Evolutionary conservation across 2,329 filamentous ascomycete species (phyloP), one percentile per base, ranked within the genome.

Genomic region (Fonsecaea multimorphosa): DNA sequence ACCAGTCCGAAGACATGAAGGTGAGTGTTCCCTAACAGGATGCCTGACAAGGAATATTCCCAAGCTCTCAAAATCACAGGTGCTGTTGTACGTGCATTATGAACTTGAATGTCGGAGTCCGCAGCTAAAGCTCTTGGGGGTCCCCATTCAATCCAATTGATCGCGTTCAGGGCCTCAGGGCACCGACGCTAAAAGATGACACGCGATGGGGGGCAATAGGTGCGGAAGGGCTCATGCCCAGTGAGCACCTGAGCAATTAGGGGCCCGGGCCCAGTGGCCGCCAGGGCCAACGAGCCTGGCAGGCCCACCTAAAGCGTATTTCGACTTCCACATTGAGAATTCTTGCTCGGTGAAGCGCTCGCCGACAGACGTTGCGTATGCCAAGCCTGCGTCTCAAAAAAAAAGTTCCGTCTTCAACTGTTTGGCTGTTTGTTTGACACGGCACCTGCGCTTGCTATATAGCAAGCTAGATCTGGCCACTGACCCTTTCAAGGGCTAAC

Each of bases 391-490:
- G n/a, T 9, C 34, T 22, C 19, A 14, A 51, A 46, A 49, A 61
- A 63, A 66, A 66, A 68, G 64, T 57, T 68, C 61, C 9, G 49
- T n/a, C 16, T 51, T 19, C 52, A 51, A 51, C 2, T 49, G 40
- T n/a, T 46, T 11, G 40, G 19, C 40, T n/a, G n/a, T n/a, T n/a
- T n/a, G n/a, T n/a, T n/a, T n/a, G n/a, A n/a, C 40, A 46, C 19
- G 12, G 6, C 40, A 38, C 12, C 4, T n/a, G 29, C n/a, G 38
- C 2, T 27, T 12, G 2, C 1, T 7, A 24, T 14, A 12, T 3
- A 49, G 5, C 22, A 3, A 11, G 12, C 22, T 24, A 27, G 19
- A 49, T 49, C 12, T 8, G 22, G 19, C 9, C 16, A 49, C 22
- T 49, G 44, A 49, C 19, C 19, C 11, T 8, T 2, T 8, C 16